Conservation (phyloP, 2,329 filamentous ascomycete species). For the Arthrinium phaeospermum region DNA sequence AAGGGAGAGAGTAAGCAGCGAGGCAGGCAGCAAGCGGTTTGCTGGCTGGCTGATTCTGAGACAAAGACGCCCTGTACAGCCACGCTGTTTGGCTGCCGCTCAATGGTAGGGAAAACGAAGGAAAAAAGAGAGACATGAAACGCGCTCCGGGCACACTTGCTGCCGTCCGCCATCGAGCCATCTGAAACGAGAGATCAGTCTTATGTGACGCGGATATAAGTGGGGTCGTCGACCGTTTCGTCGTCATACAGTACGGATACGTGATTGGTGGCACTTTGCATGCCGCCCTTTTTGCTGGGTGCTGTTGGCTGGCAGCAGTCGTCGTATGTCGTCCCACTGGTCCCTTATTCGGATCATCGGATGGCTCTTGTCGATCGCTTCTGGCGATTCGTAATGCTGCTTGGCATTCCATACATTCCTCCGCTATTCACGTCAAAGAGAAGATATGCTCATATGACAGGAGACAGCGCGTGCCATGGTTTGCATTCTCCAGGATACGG, state of each 20-base stretch:
- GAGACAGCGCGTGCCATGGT: not conserved
- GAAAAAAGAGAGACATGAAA: not conserved
- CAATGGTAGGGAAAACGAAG: not conserved
- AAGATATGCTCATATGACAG: not conserved
- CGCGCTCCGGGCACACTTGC: not conserved
- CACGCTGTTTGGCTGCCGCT: not conserved
- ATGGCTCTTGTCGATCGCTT: not conserved
- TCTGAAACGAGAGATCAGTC: slow-evolving; percentile 12
- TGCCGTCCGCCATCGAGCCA: not conserved
- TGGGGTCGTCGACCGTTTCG: not conserved
- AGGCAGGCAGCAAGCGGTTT: not conserved
- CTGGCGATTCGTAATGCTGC: slow-evolving; percentile 6
- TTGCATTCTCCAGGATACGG: not conserved
- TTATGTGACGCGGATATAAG: slow-evolving; percentile 7
- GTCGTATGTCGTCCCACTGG: not conserved
- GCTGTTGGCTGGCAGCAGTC: not conserved
- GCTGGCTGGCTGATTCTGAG: not conserved
- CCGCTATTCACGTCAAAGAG: not conserved
- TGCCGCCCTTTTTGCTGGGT: not conserved
- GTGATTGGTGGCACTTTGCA: not conserved
- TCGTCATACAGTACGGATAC: slow-evolving; percentile 11
- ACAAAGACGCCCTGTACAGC: not conserved
- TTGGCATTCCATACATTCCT: not conserved
- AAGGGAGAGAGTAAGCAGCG: not conserved
- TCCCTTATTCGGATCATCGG: not conserved